Base-by-base conservation (phyloP, 2,329 filamentous ascomycete genomes). In the Aspergillus quadricinctus region DNA sequence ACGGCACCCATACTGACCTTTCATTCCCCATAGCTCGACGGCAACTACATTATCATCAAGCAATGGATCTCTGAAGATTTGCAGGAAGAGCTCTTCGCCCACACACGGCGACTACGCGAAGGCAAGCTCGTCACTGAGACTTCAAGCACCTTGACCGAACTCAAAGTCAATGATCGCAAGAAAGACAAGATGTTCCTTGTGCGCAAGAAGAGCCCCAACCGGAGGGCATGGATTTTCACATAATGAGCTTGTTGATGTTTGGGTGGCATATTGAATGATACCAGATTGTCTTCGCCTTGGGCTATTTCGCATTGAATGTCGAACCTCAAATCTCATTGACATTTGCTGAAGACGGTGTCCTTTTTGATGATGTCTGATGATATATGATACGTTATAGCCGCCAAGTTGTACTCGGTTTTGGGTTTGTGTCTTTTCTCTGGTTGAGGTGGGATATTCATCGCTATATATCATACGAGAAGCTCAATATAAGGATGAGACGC, bases 21-120 rank as follows among this genome's bases (percentile, higher is more conserved):
- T 48, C 31, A 29, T 46, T 43, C 46, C 43, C 4, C 41, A 79
- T 52, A 78, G 76, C 64, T 62, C 51, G 86, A 92, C 65, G 81
- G 83, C 19, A 84, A 88, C 49, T 92, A 84, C 64, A 78, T 92
- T 54, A 73, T 92, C 57, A 88, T 92, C 74, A 89, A 88, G 72
- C 80, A 85, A 55, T 89, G 84, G 84, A 84, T 92, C 52, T 82
- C 84, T 3, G 85, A 90, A 63, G 82, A 83, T 59, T 83, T 90
- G 68, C 88, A 90, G 66, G 83, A 90, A 57, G 77, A 84, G 55
- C 81, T 91, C 50, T 92, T 89, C 81, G 81, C 83, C 46, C 88
- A 92, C 73, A 90, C 88, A 3, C 80, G 80, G 59, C 76, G 80
- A 46, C 70, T 90, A 60, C 85, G 86, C n/a, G 82, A 85, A 66